phyloP scores from a whole-genome alignment of 2,329 filamentous ascomycete species.

The Fusarium coicis region DNA sequence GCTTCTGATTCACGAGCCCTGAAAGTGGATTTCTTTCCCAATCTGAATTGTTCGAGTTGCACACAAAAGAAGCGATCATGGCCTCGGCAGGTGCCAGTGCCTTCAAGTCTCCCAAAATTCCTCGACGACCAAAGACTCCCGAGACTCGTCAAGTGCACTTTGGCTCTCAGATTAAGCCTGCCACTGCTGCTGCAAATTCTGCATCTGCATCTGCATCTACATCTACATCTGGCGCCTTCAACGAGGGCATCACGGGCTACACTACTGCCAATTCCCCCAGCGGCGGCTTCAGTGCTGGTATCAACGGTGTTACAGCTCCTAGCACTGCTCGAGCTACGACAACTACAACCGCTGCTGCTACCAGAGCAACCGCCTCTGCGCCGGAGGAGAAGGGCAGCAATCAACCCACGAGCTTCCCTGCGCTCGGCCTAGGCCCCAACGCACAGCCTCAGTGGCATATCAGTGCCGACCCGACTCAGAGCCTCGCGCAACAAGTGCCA shows the following conservation, averaged over 20 bases:
- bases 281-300: slow-evolving; percentile 38
- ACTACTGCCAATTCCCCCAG: slow-evolving; percentile 40
- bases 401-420: slow-evolving; percentile 44
- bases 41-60: slow-evolving; percentile 8
- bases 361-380: slow-evolving; percentile 3
- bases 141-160: slow-evolving; percentile 50
- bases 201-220: slow-evolving; percentile 1
- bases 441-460: slow-evolving; percentile 48
- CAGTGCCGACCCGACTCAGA: slow-evolving; percentile 49
- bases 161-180: slow-evolving; percentile 17
- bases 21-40: not conserved
- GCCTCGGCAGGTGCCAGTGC: slow-evolving; percentile 41
- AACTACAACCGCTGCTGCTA: not conserved
- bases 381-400: slow-evolving; percentile 12
- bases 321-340: slow-evolving; percentile 14
- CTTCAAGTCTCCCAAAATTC: slow-evolving; percentile 46
- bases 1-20: slow-evolving; percentile 21
- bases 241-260: slow-evolving; percentile 16
- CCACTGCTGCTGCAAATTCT: not conserved
- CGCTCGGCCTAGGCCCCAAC: slow-evolving; percentile 41
- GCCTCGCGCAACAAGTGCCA: slow-evolving; percentile 43
- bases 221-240: not conserved
- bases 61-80: slow-evolving; percentile 35
- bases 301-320: slow-evolving; percentile 16
- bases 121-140: slow-evolving; percentile 43